Evolutionary conservation across 176 grass and related monocot genomes (phyloP), one percentile per base, ranked within the genome.

Genomic region (Coix lacrymajobi): DNA sequence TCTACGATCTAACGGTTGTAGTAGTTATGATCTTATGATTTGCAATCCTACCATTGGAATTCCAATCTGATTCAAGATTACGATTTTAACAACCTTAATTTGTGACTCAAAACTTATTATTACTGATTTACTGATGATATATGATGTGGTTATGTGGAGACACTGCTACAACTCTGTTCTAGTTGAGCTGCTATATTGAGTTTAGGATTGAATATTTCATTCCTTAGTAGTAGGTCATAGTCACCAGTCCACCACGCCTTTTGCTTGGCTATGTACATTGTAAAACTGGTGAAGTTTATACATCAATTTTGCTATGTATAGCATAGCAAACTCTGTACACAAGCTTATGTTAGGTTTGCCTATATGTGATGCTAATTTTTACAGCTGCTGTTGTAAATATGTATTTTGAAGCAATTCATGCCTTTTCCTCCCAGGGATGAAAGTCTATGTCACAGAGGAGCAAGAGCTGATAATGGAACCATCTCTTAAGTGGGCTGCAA

Each of bases 381-480:
- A 76, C 32, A 30, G 14, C 43, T 69, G 51, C 14, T 61, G 4
- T 14, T 61, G 28, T 11, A 82, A 46, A 57, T 34, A 32, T 73
- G 11, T 45, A 46, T 73, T 41, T 79, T 80, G 78, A 73, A 83
- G 72, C 52, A 43, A 69, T 33, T 0, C 13, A 15, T 78, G 58
- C 16, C 11, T 75, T 80, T 66, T 33, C 79, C 68, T 85, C 6
- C 65, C 87, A 98, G 96, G 96, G 89, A 99, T 99, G 91, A 99
- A 99, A 84, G 96, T 92, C 51, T 93, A 99, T 26, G 38, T 84
- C 79, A 93, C 91, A 66, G 96, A 99, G 73, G 96, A 99, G 79
- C 85, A 99, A 49, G 96, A 99, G 73, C 77, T 99, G 61, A 96
- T 96, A 84, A 93, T 99, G 96, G 96, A 99, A 91, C 93, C 96